A percentile compares a stretch with the other conserved stretches of the same genome.
Evolutionary conservation across 805 yeast genomes (phyloP).

Genomic region (Candida tibetensis): DNA sequence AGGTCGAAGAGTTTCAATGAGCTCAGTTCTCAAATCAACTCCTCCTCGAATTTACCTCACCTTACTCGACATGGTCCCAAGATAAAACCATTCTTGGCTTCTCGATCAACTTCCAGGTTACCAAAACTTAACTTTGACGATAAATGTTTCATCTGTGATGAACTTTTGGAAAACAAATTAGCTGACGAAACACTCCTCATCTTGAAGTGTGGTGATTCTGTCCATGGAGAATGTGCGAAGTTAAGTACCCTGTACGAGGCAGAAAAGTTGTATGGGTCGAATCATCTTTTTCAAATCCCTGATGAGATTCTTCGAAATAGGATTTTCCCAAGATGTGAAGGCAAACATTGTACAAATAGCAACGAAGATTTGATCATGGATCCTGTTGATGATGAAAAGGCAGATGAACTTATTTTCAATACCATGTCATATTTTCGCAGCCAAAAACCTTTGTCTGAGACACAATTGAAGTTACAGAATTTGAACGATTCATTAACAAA

Average conservation of each 20-base stretch:
- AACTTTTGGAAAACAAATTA: conserved; percentile 45
- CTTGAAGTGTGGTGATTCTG: conserved; percentile 52
- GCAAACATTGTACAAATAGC: not conserved
- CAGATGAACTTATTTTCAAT: not conserved
- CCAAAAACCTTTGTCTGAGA: too few species aligned
- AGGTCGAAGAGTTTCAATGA: too few species aligned
- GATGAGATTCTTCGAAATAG: not conserved
- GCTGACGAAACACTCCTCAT: conserved; percentile 45
- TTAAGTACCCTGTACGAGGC: conserved; percentile 22
- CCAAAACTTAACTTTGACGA: conserved; percentile 4
- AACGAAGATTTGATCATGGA: not conserved
- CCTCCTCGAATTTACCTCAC: too few species aligned
- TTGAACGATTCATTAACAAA: not conserved
- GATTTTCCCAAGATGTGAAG: not conserved
- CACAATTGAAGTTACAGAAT: not conserved
- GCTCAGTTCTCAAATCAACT: too few species aligned
- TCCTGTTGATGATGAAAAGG: not conserved
- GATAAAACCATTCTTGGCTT: conserved; percentile 21
- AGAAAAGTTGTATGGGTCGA: not conserved
- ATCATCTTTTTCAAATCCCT: not conserved
- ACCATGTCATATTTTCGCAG: not conserved
- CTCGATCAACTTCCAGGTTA: conserved; percentile 14
- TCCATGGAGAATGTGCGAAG: conserved; percentile 58
- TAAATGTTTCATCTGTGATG: conserved; percentile 52
- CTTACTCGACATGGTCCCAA: conserved; percentile 21